Conservation (phyloP, 2,329 filamentous ascomycete species). For the Tolypocladium amazonense region DNA sequence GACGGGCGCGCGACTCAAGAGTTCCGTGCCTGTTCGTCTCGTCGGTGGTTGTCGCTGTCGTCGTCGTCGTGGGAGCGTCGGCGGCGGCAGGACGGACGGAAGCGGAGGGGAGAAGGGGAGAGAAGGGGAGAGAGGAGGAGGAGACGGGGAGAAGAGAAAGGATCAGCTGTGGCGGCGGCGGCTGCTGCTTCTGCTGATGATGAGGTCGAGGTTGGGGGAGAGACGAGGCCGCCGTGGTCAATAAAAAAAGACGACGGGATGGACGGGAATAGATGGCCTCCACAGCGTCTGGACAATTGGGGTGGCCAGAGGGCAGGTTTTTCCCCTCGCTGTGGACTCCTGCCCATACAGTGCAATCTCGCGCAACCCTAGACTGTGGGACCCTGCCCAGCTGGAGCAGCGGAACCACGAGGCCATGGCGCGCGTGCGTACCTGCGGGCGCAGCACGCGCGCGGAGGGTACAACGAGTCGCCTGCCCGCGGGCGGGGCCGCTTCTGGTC, state of each 20-base stretch:
- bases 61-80: neutral
- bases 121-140: slow-evolving; percentile 6
- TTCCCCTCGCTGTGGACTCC: neutral
- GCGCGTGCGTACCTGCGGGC: neutral
- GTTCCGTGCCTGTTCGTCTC: neutral
- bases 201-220: slow-evolving; percentile 5
- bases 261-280: slow-evolving; percentile 1
- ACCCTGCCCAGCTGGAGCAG: neutral
- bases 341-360: neutral
- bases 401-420: neutral
- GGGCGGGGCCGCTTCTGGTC: neutral
- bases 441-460: neutral
- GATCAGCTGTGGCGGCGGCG: neutral
- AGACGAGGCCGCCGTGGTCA: neutral
- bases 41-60: neutral
- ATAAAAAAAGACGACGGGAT: slow-evolving; percentile 1
- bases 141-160: slow-evolving; percentile 7
- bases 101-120: slow-evolving; percentile 3
- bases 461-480: neutral
- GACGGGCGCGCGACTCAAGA: slow-evolving; percentile 5
- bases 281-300: neutral
- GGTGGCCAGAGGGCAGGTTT: slow-evolving; percentile 1
- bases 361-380: neutral
- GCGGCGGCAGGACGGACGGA: slow-evolving; percentile 4
- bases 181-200: neutral